These are phyloP conservation scores for Trichoderma virens DNA, from an alignment of 495 filamentous ascomycete genomes.

Conservation along the genomic window DNA sequence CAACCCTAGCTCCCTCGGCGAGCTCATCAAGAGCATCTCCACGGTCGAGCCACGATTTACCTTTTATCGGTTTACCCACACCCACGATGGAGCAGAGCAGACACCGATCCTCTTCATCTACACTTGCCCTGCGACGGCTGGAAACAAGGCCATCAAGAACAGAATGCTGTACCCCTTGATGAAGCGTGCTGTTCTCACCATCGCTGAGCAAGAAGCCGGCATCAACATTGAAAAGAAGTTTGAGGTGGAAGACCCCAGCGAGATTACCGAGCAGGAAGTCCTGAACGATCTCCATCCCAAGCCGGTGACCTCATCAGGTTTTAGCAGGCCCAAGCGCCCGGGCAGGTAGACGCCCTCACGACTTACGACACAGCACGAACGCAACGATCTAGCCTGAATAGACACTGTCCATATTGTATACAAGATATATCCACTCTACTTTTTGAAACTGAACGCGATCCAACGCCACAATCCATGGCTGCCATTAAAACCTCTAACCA, in stretches of 20 bases:
- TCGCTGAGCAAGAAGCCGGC: slow-evolving; percentile 62
- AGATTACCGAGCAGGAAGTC: slow-evolving; percentile 66
- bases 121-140: slow-evolving; percentile 69
- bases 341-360: slow-evolving; percentile 37
- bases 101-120: slow-evolving; percentile 84
- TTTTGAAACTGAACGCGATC: background rate
- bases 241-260: slow-evolving; percentile 54
- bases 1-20: slow-evolving; percentile 32
- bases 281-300: slow-evolving; percentile 70
- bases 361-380: background rate
- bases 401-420: slow-evolving; percentile 7
- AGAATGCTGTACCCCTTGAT: slow-evolving; percentile 92
- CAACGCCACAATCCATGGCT: background rate
- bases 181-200: slow-evolving; percentile 58
- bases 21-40: slow-evolving; percentile 61
- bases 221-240: slow-evolving; percentile 69
- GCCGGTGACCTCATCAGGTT: slow-evolving; percentile 60
- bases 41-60: slow-evolving; percentile 78
- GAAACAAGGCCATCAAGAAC: slow-evolving; percentile 69
- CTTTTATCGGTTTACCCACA: slow-evolving; percentile 68
- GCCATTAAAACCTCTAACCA: background rate
- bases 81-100: slow-evolving; percentile 43
- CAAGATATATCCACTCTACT: background rate
- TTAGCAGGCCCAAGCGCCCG: slow-evolving; percentile 84
- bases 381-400: slow-evolving; percentile 7